phyloP scores from a whole-genome alignment of 805 yeast genomes.

The Saturnispora sanitii region DNA sequence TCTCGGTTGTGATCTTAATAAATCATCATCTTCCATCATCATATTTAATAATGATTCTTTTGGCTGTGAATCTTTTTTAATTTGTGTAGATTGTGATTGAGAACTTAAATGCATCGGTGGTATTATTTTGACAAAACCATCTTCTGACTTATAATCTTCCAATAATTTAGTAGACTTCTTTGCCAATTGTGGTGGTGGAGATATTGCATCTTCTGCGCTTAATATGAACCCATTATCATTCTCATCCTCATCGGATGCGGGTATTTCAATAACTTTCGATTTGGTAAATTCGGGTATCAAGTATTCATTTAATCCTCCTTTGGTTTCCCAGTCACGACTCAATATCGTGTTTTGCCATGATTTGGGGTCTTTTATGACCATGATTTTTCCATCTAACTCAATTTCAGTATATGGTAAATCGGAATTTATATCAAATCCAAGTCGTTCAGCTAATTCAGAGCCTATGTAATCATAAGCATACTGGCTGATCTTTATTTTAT shows the following conservation, averaged over 20 bases:
- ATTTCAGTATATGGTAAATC: neutral
- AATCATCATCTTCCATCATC: conserved; percentile 6
- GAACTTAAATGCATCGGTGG: neutral
- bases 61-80: neutral
- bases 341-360: conserved; percentile 5
- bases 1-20: conserved; percentile 2
- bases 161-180: neutral
- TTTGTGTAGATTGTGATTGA: neutral
- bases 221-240: neutral
- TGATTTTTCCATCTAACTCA: neutral
- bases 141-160: neutral
- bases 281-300: conserved; percentile 3
- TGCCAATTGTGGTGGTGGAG: neutral
- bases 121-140: neutral
- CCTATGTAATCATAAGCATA: neutral
- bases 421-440: conserved; percentile 1
- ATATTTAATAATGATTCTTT: conserved; percentile 1
- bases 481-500: neutral
- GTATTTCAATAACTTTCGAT: neutral
- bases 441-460: neutral
- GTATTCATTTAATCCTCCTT: conserved; percentile 6
- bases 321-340: conserved; percentile 6
- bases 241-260: neutral
- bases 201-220: neutral
- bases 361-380: neutral